phyloP scores from a whole-genome alignment of 345 rosid genomes.

The Eucalyptus camaldulensis region DNA sequence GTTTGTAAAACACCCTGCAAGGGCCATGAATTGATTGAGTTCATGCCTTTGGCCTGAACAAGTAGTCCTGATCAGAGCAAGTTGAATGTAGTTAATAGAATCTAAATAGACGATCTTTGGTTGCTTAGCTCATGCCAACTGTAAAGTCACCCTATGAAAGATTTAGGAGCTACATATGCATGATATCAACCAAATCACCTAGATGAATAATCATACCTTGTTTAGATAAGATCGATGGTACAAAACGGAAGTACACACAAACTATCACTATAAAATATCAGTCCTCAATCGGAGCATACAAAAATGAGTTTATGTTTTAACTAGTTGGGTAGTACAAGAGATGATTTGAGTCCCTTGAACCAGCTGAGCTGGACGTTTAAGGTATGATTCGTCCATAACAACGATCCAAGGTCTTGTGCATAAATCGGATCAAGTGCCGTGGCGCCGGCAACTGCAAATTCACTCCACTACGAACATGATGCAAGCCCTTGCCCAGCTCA shows the following conservation, averaged over 20 bases:
- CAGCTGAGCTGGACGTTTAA: conserved; percentile 36
- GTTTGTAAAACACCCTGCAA: background rate
- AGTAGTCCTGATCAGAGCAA: background rate
- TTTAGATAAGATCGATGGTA: background rate
- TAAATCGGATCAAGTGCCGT: conserved; percentile 34
- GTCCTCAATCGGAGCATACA: background rate
- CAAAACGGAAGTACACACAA: background rate
- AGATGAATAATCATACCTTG: background rate
- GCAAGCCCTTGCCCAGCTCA: conserved; percentile 1
- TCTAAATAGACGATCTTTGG: background rate
- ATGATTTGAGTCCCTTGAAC: conserved; percentile 51
- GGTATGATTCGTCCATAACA: conserved; percentile 32
- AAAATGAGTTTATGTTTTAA: background rate
- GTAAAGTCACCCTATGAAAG: background rate
- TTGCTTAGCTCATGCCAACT: background rate
- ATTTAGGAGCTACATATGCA: background rate
- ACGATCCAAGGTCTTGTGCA: conserved; percentile 5
- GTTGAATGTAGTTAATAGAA: background rate
- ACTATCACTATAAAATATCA: background rate
- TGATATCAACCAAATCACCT: background rate
- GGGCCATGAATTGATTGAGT: background rate
- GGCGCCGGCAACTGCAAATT: conserved; percentile 68
- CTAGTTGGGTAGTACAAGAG: conserved; percentile 28
- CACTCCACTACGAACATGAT: conserved; percentile 10
- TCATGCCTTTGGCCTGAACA: background rate